These are phyloP conservation scores for Cytospora schulzeri DNA, from an alignment of 2,329 filamentous ascomycete species.

Conservation along the genomic window DNA sequence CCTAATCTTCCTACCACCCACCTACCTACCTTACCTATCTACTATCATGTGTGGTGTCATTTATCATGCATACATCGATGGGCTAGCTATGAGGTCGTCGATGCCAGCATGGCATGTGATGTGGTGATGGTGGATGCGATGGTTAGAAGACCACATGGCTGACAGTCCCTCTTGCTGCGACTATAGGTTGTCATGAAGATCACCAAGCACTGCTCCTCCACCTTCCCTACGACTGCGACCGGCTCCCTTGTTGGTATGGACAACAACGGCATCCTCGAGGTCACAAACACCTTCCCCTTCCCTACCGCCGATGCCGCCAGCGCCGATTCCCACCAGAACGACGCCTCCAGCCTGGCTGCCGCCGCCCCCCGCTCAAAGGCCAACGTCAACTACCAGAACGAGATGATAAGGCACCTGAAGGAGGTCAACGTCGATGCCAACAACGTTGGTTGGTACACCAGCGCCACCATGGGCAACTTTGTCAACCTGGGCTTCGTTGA, in stretches of 20 bases:
- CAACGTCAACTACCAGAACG: conserved; percentile 84
- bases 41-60: conserved; percentile 30
- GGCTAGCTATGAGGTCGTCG: conserved; percentile 1
- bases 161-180: conserved; percentile 6
- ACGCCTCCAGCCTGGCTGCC: conserved; percentile 74
- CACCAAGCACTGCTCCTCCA: conserved; percentile 88
- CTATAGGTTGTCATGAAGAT: conserved; percentile 92
- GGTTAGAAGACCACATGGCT: conserved; percentile 12
- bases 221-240: conserved; percentile 86
- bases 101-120: conserved; percentile 15
- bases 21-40: conserved; percentile 38
- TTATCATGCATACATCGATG: background rate
- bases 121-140: conserved; percentile 32
- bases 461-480: conserved; percentile 98
- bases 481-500: conserved; percentile 93
- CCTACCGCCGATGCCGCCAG: conserved; percentile 75
- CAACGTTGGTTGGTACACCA: conserved; percentile 98
- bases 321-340: conserved; percentile 73
- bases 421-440: conserved; percentile 99
- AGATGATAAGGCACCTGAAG: conserved; percentile 95
- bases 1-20: conserved; percentile 34
- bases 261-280: conserved; percentile 74
- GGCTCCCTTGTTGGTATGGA: conserved; percentile 95
- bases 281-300: conserved; percentile 96
- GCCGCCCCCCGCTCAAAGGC: conserved; percentile 90